Percentiles rank a stretch among this genome's conserved stretches.
phyloP scores from a whole-genome alignment of 768 basidiomycete genomes.

The Lyophyllum decastes region DNA sequence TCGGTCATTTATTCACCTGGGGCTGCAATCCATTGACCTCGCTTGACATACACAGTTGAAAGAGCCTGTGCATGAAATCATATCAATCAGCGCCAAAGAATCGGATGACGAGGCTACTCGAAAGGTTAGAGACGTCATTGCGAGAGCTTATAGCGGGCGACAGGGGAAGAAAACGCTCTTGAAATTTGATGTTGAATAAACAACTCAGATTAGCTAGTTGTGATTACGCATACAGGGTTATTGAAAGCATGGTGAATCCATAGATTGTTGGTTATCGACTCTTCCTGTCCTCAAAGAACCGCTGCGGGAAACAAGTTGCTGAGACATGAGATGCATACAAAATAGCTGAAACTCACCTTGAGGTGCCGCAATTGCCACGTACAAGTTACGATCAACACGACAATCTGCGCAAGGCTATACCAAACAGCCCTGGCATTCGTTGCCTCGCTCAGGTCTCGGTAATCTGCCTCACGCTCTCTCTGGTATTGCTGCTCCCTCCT shows the following conservation, averaged over 20 bases:
- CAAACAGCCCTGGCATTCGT: conserved; percentile 94
- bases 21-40: not conserved
- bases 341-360: conserved; percentile 54
- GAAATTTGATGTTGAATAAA: conserved; percentile 31
- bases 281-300: conserved; percentile 87
- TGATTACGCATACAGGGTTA: conserved; percentile 2
- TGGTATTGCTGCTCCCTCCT: conserved; percentile 97
- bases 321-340: not conserved
- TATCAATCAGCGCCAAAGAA: conserved; percentile 45
- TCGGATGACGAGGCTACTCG: conserved; percentile 38
- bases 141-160: conserved; percentile 34
- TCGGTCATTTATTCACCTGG: conserved; percentile 20
- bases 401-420: conserved; percentile 90
- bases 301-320: conserved; percentile 37
- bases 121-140: conserved; percentile 53
- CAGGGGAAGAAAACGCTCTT: conserved; percentile 46
- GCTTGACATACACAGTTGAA: conserved; percentile 41
- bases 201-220: conserved; percentile 9
- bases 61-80: conserved; percentile 69
- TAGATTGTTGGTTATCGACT: conserved; percentile 48
- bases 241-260: conserved; percentile 2
- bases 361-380: conserved; percentile 94
- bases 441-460: conserved; percentile 82
- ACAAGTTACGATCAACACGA: conserved; percentile 81
- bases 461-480: conserved; percentile 91